Evolutionary conservation across 345 rosid genomes (phyloP).

Genomic region (Mercurialis annua): DNA sequence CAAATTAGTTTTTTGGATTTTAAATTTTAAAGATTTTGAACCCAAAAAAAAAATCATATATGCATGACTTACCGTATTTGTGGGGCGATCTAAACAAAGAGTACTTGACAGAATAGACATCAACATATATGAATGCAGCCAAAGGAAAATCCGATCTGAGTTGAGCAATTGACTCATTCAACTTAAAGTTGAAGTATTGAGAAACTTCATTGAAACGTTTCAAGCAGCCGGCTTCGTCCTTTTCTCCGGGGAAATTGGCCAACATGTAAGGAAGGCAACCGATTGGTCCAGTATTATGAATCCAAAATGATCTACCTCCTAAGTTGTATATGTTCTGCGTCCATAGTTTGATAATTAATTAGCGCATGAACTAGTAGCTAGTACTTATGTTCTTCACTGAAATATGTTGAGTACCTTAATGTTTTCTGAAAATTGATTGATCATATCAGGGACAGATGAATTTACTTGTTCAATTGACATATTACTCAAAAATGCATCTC

Average conservation of each 20-base stretch:
- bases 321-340: slow-evolving; percentile 35
- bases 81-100: slow-evolving; percentile 35
- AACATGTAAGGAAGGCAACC: slow-evolving; percentile 54
- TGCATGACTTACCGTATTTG: slow-evolving; percentile 34
- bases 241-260: slow-evolving; percentile 24
- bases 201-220: slow-evolving; percentile 45
- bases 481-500: slow-evolving; percentile 30
- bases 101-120: slow-evolving; percentile 52
- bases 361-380: no score
- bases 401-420: slow-evolving; percentile 29
- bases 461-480: slow-evolving; percentile 36
- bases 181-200: slow-evolving; percentile 39
- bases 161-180: slow-evolving; percentile 31
- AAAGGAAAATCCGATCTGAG: slow-evolving; percentile 36
- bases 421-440: slow-evolving; percentile 33
- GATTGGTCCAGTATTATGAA: slow-evolving; percentile 67
- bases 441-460: slow-evolving; percentile 40
- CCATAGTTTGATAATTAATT: neutral
- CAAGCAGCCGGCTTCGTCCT: slow-evolving; percentile 48
- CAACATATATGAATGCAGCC: slow-evolving; percentile 45
- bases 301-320: slow-evolving; percentile 62
- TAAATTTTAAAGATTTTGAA: no score
- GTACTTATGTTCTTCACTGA: no score
- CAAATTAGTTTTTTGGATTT: no score
- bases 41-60: neutral